These are phyloP conservation scores for Helicostylum pulchrum DNA, from an alignment of 192 early-diverging fungal genomes.

Conservation along the genomic window DNA sequence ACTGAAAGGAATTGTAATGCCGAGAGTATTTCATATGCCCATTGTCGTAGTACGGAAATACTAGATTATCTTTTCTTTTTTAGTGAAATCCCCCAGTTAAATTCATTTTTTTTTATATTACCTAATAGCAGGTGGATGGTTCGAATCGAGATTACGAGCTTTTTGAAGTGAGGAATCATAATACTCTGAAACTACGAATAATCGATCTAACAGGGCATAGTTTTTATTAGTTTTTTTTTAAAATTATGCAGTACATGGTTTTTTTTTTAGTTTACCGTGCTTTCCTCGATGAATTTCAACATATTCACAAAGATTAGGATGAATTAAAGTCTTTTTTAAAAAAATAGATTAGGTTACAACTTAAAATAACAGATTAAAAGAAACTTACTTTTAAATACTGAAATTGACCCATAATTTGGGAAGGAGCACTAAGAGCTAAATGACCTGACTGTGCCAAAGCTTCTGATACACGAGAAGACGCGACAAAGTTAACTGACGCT, in stretches of 20 bases:
- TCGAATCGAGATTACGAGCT: background rate
- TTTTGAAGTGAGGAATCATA: constrained; percentile 35
- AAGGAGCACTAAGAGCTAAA: constrained; percentile 38
- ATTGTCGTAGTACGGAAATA: constrained; percentile 34
- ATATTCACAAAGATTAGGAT: constrained; percentile 64
- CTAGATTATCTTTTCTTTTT: background rate
- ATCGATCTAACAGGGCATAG: constrained; percentile 34
- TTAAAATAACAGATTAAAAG: background rate
- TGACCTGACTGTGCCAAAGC: constrained; percentile 34
- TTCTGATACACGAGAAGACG: constrained; percentile 23
- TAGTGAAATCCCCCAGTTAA: no score
- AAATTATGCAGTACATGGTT: background rate
- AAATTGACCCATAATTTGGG: constrained; percentile 48
- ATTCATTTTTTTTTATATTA: constrained; percentile 7
- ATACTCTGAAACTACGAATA: constrained; percentile 57
- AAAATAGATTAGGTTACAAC: background rate
- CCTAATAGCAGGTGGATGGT: background rate
- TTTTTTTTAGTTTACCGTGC: constrained; percentile 38
- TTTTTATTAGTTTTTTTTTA: no score
- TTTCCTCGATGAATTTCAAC: constrained; percentile 62
- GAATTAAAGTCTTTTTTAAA: constrained; percentile 41
- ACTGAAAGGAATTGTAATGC: constrained; percentile 48
- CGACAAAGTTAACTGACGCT: constrained; percentile 28
- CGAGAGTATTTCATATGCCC: constrained; percentile 52
- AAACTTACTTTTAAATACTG: constrained; percentile 43